phyloP scores from a whole-genome alignment of 2,329 filamentous ascomycete genomes.

The Stachybotrys chartarum region DNA sequence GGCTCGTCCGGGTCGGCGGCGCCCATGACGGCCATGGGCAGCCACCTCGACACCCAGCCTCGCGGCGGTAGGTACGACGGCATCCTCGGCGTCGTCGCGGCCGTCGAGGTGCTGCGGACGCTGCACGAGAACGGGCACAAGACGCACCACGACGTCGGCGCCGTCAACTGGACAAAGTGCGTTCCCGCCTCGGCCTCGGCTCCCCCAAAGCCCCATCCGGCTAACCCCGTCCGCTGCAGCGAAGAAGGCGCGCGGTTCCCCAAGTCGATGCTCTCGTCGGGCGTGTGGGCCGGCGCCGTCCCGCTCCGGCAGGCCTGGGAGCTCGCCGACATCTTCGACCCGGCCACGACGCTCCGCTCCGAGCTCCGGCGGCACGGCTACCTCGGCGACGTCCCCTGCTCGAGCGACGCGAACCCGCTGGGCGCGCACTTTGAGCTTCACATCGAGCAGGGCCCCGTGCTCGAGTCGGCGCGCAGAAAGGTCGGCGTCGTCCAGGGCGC shows the following conservation, averaged over 20 bases:
- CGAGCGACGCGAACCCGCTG: conserved; percentile 40
- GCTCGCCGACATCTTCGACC: conserved; percentile 48
- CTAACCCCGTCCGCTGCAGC: conserved; percentile 24
- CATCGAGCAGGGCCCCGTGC: conserved; percentile 73
- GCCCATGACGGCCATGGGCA: conserved; percentile 60
- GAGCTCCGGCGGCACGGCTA: conserved; percentile 66
- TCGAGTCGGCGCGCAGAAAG: conserved; percentile 38
- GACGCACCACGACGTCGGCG: conserved; percentile 64
- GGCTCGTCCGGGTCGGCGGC: conserved; percentile 50
- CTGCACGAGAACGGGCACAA: conserved; percentile 57
- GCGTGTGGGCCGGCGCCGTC: conserved; percentile 68
- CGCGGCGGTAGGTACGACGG: conserved; percentile 66
- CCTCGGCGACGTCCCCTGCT: conserved; percentile 38
- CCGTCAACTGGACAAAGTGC: conserved; percentile 70
- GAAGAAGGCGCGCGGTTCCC: conserved; percentile 80
- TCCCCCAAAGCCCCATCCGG: background rate
- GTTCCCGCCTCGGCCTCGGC: background rate
- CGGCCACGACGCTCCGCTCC: conserved; percentile 16
- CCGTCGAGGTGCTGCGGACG: conserved; percentile 63
- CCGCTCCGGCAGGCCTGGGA: conserved; percentile 54
- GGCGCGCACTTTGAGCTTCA: conserved; percentile 76
- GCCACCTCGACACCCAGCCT: conserved; percentile 61
- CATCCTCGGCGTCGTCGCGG: conserved; percentile 67
- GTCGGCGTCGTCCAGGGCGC: conserved; percentile 24
- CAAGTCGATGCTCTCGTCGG: conserved; percentile 67